Percentiles rank a stretch among this genome's conserved stretches.
phyloP scores from a whole-genome alignment of 495 filamentous ascomycete genomes.

The Immersiella caudata region DNA sequence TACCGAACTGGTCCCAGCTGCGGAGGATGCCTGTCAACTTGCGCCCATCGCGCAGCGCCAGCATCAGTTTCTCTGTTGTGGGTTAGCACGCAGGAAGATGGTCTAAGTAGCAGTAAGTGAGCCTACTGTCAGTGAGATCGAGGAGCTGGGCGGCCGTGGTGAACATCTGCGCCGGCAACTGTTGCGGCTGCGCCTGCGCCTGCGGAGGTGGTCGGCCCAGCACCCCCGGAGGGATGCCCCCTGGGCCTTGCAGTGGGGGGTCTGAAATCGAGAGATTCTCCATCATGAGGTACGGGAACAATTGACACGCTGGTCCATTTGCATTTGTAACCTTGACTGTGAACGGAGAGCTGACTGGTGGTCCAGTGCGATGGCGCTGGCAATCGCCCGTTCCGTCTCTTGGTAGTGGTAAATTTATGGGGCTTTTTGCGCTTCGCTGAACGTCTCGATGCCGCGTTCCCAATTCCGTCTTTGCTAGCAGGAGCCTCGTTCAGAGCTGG shows the following conservation, averaged over 20 bases:
- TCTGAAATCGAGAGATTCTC: slow-evolving; percentile 53
- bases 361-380: background rate
- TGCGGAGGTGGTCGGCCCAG: slow-evolving; percentile 42
- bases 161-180: slow-evolving; percentile 89
- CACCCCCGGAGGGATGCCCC: slow-evolving; percentile 28
- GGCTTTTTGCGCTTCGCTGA: background rate
- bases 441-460: background rate
- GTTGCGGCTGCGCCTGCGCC: slow-evolving; percentile 41
- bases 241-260: slow-evolving; percentile 35
- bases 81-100: slow-evolving; percentile 16
- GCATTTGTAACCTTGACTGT: background rate
- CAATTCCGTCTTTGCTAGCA: background rate
- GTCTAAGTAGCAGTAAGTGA: background rate
- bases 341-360: slow-evolving; percentile 1
- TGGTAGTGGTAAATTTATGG: background rate
- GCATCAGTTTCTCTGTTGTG: slow-evolving; percentile 83
- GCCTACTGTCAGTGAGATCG: slow-evolving; percentile 92
- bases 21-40: slow-evolving; percentile 90
- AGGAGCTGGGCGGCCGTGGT: slow-evolving; percentile 93
- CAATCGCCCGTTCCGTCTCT: background rate
- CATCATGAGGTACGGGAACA: slow-evolving; percentile 40
- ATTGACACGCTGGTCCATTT: slow-evolving; percentile 16
- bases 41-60: slow-evolving; percentile 87
- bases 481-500: background rate
- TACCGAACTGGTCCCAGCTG: slow-evolving; percentile 99